Base-by-base conservation (phyloP, 1,284 basidiomycete genomes). In the Neotropicomus parvogracilis region DNA sequence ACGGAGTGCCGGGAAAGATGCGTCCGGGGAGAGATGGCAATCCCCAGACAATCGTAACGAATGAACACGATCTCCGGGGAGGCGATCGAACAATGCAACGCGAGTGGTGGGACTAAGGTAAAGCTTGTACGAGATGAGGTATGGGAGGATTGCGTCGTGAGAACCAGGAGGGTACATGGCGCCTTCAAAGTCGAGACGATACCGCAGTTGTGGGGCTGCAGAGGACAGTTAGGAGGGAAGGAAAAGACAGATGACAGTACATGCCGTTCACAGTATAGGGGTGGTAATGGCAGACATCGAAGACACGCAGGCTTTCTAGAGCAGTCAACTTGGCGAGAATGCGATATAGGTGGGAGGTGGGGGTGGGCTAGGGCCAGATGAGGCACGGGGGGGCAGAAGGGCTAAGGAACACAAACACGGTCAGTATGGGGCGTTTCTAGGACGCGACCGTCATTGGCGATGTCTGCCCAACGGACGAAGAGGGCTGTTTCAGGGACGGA, bases 391-490 rank as follows among this genome's bases (percentile, higher is more conserved):
- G 29, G 46, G 20, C 42, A 10, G 39, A 41, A 38, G 39, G 39
- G 14, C 9, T 48, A 46, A 56, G 51, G 29, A 42, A 16, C 7
- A 56, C 54, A 56, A 54, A 55, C 59, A 45, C 52, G 53, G 47
- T 43, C 48, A 11, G 52, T 52, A 36, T 36, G 38, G 49, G 50
- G 40, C 16, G 44, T 45, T 46, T 56, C 49, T 42, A 70, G 54
- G 40, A 70, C 52, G 46, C 69, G 68, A 36, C 67, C 65, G 50
- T 75, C 72, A 49, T 72, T 74, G 36, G 69, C 70, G 39, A 72
- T 70, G 55, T 75, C 73, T 19, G 66, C 66, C 55, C 60, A 68
- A 8, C 55, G 48, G 32, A 74, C 57, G 27, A 48, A 60, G 27
- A 58, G 49, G 36, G 51, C 54, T 28, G 54, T 38, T 43, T 56